A percentile compares a stretch with the other conserved stretches of the same genome.
These are phyloP conservation scores for Suhomyces panamericanus DNA, from an alignment of 1,139 yeast genomes.

Conservation along the genomic window DNA sequence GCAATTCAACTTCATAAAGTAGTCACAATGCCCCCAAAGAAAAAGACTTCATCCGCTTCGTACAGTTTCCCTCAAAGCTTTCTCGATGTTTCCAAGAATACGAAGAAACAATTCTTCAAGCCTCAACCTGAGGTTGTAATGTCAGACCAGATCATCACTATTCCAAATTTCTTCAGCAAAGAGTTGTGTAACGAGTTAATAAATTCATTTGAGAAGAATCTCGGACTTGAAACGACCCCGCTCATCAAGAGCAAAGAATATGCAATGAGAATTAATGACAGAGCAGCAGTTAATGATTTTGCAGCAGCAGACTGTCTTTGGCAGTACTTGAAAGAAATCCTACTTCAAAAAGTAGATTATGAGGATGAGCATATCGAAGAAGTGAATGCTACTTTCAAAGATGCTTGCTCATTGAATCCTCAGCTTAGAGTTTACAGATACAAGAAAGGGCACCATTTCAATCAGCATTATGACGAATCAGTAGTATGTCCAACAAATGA, in stretches of 20 bases:
- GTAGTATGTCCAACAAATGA: constrained; percentile 37
- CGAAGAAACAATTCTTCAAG: constrained; percentile 29
- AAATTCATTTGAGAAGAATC: constrained; percentile 31
- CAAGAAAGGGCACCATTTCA: constrained; percentile 59
- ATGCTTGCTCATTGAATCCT: constrained; percentile 56
- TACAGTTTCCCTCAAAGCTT: constrained; percentile 34
- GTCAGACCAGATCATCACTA: constrained; percentile 48
- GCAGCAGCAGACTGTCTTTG: constrained; percentile 45
- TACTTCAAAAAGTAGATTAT: constrained; percentile 33
- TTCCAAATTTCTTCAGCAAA: constrained; percentile 44
- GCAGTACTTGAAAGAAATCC: constrained; percentile 38
- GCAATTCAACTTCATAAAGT: no score
- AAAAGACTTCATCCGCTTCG: neutral
- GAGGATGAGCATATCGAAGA: constrained; percentile 31
- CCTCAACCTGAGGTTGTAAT: constrained; percentile 36
- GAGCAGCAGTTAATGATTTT: constrained; percentile 44
- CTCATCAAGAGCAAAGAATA: constrained; percentile 50
- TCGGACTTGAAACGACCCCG: constrained; percentile 50
- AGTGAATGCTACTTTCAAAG: constrained; percentile 28
- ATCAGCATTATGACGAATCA: constrained; percentile 63
- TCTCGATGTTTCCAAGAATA: constrained; percentile 20
- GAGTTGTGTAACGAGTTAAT: constrained; percentile 49
- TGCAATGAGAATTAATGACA: constrained; percentile 61
- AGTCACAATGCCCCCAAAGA: constrained; percentile 16
- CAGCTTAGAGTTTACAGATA: constrained; percentile 60